Conservation (phyloP, 73 alveolate genomes). For the Breviolum minutum region DNA sequence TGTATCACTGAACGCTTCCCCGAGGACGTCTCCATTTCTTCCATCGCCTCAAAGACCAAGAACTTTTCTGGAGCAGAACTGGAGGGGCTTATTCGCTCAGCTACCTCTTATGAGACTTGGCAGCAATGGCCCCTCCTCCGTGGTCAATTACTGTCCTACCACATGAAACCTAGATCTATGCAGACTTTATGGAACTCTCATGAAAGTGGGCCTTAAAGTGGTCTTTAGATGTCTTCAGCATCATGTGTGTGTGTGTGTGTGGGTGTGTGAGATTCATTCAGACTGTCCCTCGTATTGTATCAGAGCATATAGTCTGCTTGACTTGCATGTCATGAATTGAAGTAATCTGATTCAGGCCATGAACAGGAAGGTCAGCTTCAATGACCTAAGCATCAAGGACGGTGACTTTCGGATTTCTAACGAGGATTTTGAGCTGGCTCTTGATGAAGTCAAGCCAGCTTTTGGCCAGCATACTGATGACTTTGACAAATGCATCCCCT, state of each 20-base stretch:
- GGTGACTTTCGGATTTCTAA: constrained; percentile 93
- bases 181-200: background rate
- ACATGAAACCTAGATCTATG: background rate
- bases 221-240: background rate
- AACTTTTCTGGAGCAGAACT: constrained; percentile 98
- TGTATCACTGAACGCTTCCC: background rate
- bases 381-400: constrained; percentile 77
- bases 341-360: constrained; percentile 5
- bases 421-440: constrained; percentile 98
- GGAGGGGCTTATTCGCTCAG: constrained; percentile 98
- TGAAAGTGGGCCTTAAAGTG: background rate
- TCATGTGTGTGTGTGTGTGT: background rate
- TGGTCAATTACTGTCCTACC: background rate
- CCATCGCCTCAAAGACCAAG: constrained; percentile 96
- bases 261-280: background rate
- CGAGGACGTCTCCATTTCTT: constrained; percentile 95
- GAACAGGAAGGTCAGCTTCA: constrained; percentile 81
- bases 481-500: constrained; percentile 97
- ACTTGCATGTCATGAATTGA: background rate
- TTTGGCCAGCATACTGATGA: constrained; percentile 99
- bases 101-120: constrained; percentile 97
- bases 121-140: background rate
- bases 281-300: background rate
- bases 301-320: background rate
- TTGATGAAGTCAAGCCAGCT: constrained; percentile 99